These are phyloP conservation scores for Sclerotinia sclerotiorum DNA, from an alignment of 2,329 filamentous ascomycete genomes.

Conservation along the genomic window DNA sequence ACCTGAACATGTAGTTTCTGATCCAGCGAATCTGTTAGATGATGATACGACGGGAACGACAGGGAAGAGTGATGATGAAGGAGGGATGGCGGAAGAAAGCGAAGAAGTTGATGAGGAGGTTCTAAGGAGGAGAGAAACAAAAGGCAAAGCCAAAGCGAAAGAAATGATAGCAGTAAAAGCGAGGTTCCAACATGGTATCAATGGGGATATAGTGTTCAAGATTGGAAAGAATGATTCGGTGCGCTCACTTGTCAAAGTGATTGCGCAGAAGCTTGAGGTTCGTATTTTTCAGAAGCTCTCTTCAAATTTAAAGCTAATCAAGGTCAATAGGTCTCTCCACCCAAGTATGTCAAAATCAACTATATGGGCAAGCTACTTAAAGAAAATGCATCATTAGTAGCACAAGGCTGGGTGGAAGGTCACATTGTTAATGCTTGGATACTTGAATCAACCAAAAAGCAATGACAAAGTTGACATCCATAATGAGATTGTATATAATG, in stretches of 20 bases:
- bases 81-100: slow-evolving; percentile 29
- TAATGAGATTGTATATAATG: slow-evolving; percentile 13
- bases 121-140: slow-evolving; percentile 49
- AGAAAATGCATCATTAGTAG: slow-evolving; percentile 62
- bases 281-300: slow-evolving; percentile 38
- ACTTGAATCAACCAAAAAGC: background rate
- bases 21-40: slow-evolving; percentile 40
- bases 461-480: background rate
- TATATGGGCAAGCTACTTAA: slow-evolving; percentile 81
- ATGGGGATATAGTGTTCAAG: slow-evolving; percentile 60
- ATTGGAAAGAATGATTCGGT: slow-evolving; percentile 64
- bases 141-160: slow-evolving; percentile 42
- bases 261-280: slow-evolving; percentile 65
- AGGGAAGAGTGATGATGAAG: slow-evolving; percentile 33
- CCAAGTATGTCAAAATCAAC: slow-evolving; percentile 65
- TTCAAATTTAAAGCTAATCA: slow-evolving; percentile 18
- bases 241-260: slow-evolving; percentile 58
- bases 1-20: slow-evolving; percentile 66
- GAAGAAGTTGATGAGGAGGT: slow-evolving; percentile 44
- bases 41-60: slow-evolving; percentile 38
- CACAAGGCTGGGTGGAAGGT: slow-evolving; percentile 73
- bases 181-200: slow-evolving; percentile 46
- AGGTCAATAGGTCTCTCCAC: slow-evolving; percentile 49
- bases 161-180: slow-evolving; percentile 35
- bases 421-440: slow-evolving; percentile 68